Conservation (phyloP, 2,329 filamentous ascomycete genomes). For the Fusarium devonianum region DNA sequence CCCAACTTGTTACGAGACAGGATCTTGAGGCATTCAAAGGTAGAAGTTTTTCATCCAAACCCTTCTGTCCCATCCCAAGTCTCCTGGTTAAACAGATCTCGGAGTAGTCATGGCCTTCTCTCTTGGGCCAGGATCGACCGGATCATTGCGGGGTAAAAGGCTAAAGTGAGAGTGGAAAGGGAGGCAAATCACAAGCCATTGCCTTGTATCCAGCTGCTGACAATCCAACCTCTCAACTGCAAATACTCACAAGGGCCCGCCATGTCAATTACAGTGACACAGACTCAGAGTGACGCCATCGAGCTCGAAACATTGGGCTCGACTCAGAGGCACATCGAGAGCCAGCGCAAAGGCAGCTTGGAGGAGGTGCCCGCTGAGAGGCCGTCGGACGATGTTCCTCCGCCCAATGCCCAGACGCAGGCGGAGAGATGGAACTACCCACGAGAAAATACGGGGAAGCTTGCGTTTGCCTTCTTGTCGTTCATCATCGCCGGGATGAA, state of each 20-base stretch:
- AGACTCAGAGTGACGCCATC: slow-evolving; percentile 15
- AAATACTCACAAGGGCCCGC: background rate
- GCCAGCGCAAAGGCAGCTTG: slow-evolving; percentile 1
- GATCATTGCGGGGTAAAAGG: slow-evolving; percentile 2
- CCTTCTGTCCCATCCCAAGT: too few relatives aligned
- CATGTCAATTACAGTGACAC: slow-evolving; percentile 24
- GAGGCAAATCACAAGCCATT: background rate
- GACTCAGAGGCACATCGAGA: background rate
- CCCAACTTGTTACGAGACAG: too few relatives aligned
- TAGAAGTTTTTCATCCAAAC: too few relatives aligned
- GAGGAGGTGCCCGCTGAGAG: slow-evolving; percentile 3
- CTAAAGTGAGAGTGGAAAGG: background rate
- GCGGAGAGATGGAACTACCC: slow-evolving; percentile 50
- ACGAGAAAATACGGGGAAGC: slow-evolving; percentile 42
- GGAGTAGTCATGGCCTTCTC: too few relatives aligned
- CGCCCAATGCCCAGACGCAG: slow-evolving; percentile 39
- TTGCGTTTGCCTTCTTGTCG: slow-evolving; percentile 59
- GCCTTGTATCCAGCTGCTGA: background rate
- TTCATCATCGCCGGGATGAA: slow-evolving; percentile 69
- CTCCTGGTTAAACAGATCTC: too few relatives aligned
- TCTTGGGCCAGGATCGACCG: too few relatives aligned
- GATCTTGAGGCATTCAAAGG: too few relatives aligned
- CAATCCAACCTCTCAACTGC: background rate
- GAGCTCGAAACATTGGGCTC: slow-evolving; percentile 12
- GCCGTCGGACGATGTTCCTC: slow-evolving; percentile 27